Conservation (phyloP, 2,329 filamentous ascomycete genomes). For the Colletotrichum sp. region DNA sequence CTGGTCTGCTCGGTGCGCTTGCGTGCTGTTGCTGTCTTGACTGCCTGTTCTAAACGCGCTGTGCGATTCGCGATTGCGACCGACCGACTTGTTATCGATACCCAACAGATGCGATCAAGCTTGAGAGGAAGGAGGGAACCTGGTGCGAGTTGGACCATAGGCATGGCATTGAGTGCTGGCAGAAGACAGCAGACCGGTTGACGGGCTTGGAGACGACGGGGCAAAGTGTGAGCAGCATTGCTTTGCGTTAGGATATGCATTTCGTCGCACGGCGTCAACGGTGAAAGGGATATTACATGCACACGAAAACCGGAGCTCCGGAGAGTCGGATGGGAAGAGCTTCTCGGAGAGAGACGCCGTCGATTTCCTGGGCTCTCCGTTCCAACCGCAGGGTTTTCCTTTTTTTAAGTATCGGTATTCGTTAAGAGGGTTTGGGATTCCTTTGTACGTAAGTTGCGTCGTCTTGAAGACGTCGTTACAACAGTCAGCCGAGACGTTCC, state of each 20-base stretch:
- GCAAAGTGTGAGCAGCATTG: background rate
- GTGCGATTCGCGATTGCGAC: conserved; percentile 6
- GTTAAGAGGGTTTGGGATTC: background rate
- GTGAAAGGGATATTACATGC: background rate
- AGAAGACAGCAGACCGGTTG: background rate
- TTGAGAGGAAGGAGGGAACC: background rate
- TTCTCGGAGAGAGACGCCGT: background rate
- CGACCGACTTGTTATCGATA: background rate
- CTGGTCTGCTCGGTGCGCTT: conserved; percentile 52
- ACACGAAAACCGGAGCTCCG: background rate
- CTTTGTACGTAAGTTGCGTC: background rate
- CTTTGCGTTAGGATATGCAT: background rate
- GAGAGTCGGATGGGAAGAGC: background rate
- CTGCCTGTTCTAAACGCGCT: conserved; percentile 52
- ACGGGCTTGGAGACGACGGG: background rate
- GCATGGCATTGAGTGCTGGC: background rate
- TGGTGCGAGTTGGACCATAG: background rate
- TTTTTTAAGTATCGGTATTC: background rate
- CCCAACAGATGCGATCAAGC: background rate
- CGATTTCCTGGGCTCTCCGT: background rate
- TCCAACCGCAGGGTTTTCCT: background rate
- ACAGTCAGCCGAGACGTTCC: background rate
- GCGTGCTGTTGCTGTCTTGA: conserved; percentile 66
- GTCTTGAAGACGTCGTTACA: background rate
- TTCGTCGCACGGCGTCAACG: background rate